Evolutionary conservation across 2,329 filamentous ascomycete genomes (phyloP).

Genomic region (Fonsecaea monophora): DNA sequence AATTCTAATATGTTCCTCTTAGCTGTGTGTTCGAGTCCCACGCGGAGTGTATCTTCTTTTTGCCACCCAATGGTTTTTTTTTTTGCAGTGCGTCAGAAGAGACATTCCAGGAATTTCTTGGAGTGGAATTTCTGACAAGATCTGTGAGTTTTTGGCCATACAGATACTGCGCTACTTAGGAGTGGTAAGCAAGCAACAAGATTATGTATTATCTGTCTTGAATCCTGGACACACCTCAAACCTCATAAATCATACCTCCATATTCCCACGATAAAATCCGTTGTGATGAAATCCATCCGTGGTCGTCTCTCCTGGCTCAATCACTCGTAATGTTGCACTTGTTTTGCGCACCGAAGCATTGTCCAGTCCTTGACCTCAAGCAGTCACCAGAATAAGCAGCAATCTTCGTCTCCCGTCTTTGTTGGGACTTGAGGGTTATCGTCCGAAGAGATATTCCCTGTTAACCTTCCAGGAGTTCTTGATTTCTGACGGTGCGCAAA

Average conservation of each 20-base stretch:
- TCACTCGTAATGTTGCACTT: neutral
- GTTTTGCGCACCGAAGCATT: neutral
- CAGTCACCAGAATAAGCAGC: neutral
- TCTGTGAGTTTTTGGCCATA: neutral
- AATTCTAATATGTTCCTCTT: neutral
- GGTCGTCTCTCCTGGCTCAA: neutral
- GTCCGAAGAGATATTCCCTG: no score
- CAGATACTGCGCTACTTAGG: neutral
- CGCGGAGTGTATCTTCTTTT: slow-evolving; percentile 16
- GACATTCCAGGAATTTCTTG: neutral
- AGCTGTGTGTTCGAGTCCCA: slow-evolving; percentile 32
- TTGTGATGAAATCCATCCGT: neutral
- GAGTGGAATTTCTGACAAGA: neutral
- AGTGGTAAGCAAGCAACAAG: neutral
- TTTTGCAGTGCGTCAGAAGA: neutral
- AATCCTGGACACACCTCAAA: neutral
- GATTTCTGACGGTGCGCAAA: no score
- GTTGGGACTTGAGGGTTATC: no score
- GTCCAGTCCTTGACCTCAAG: neutral
- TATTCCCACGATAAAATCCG: neutral
- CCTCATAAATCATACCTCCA: neutral
- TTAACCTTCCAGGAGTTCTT: no score
- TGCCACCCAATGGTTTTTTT: neutral
- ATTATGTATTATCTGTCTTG: neutral
- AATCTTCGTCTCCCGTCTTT: neutral